Evolutionary conservation across 2,329 filamentous ascomycete species (phyloP), one percentile per base, ranked within the genome.

Genomic region (Paramyrothecium roridum): DNA sequence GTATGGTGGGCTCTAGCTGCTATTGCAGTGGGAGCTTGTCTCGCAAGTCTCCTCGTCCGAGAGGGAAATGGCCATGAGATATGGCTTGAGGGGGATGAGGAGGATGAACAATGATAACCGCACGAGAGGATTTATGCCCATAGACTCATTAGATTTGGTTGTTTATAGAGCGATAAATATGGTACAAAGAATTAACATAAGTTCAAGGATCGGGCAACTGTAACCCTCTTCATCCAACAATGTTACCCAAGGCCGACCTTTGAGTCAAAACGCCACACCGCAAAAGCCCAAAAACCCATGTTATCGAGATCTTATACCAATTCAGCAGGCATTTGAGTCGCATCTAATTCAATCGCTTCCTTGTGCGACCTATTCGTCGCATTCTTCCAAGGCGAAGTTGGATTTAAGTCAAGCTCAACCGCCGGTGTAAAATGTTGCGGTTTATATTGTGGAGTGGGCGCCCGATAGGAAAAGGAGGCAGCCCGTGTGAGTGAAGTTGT

Each of bases 11-110:
- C 73, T 0, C 65, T 87, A 45, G 76, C 76, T 12, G 68, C 70
- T 3, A 71, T 85, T 8, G 82, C 82, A 0, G 58, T 81, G 0
- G 69, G 73, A 21, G 81, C 79, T 0, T 67, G 77, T 19, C 56
- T 81, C 4, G 77, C 80, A 6, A 86, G 81, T 53, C 76, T 79
- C 61, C 77, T 80, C 56, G 80, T 88, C 10, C 73, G 71, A 52
- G 85, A 88, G 60, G 85, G 85, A 0, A 74, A 85, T 62, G 86
- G 86, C 0, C 84, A 88, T 65, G 85, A 88, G 67, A 82, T 88
- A 48, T 77, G 84, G 75, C 66, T 88, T 2, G 82, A 86, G 26
- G 85, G 84, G 0, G 85, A 88, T 59, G 78, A 82, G 26, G 80
- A 80, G 33, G 65, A 68, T 20, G 12, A 40, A 19, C 59, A 65